These are phyloP conservation scores for Meyerozyma sp. DNA, from an alignment of 1,139 yeast species.

Conservation along the genomic window DNA sequence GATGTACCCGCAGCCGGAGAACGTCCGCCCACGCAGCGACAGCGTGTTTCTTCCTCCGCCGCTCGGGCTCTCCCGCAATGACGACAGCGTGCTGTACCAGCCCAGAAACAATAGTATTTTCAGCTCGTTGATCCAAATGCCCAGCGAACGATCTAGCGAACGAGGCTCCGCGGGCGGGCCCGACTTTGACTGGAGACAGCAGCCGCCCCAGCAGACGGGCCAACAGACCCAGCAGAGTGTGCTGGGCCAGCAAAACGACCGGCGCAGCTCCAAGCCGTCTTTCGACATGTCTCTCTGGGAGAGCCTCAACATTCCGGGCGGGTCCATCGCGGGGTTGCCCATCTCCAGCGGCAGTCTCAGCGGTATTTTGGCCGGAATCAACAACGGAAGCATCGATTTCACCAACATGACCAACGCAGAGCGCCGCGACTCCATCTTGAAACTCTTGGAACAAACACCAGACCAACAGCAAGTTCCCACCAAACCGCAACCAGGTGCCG, in stretches of 20 bases:
- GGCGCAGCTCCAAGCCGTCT: slow-evolving; percentile 4
- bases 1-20: not conserved
- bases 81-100: slow-evolving; percentile 8
- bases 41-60: slow-evolving; percentile 23
- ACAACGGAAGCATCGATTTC: slow-evolving; percentile 38
- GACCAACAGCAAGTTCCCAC: slow-evolving; percentile 4
- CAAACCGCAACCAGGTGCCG: slow-evolving; percentile 2
- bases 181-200: slow-evolving; percentile 1
- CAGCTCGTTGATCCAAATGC: slow-evolving; percentile 37
- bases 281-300: slow-evolving; percentile 20
- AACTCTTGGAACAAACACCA: slow-evolving; percentile 16
- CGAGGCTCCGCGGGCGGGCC: slow-evolving; percentile 13
- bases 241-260: slow-evolving; percentile 1
- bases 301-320: slow-evolving; percentile 17
- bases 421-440: slow-evolving; percentile 38
- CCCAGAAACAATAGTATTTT: slow-evolving; percentile 40
- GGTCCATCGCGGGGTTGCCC: slow-evolving; percentile 23
- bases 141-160: slow-evolving; percentile 22
- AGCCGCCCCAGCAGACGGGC: slow-evolving; percentile 3
- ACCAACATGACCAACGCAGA: slow-evolving; percentile 38
- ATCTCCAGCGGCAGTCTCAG: slow-evolving; percentile 27
- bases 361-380: slow-evolving; percentile 33
- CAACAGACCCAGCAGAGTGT: slow-evolving; percentile 5
- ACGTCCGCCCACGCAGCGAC: slow-evolving; percentile 16
- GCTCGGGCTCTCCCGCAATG: slow-evolving; percentile 3